phyloP scores from a whole-genome alignment of 768 basidiomycete species.

The Heimioporus sp. region DNA sequence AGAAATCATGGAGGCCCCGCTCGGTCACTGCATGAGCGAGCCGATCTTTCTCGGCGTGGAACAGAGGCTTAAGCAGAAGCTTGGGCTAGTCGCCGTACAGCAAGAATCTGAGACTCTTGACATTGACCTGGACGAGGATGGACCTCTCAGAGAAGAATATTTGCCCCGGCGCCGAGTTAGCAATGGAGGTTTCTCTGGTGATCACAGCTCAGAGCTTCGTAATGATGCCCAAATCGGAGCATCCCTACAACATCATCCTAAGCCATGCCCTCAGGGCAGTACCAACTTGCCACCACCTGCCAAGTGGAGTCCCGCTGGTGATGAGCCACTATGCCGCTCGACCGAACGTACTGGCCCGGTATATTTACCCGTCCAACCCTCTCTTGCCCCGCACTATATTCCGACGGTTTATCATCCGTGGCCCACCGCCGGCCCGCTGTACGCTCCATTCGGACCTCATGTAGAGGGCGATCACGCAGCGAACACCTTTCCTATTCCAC shows the following conservation, averaged over 20 bases:
- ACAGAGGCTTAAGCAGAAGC: conserved; percentile 53
- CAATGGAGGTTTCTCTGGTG: conserved; percentile 11
- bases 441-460: conserved; percentile 22
- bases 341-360: conserved; percentile 50
- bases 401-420: conserved; percentile 32
- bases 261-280: conserved; percentile 14
- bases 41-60: conserved; percentile 75
- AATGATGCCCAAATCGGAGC: conserved; percentile 1
- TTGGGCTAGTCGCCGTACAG: conserved; percentile 42
- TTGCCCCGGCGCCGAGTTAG: conserved; percentile 61
- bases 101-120: conserved; percentile 53
- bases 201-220: background rate
- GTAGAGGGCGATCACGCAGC: conserved; percentile 13
- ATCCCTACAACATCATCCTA: conserved; percentile 5
- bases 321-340: conserved; percentile 66
- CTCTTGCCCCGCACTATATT: conserved; percentile 37
- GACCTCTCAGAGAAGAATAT: conserved; percentile 79
- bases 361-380: conserved; percentile 64
- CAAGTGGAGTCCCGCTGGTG: conserved; percentile 79
- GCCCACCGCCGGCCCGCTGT: conserved; percentile 11
- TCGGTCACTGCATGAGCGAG: conserved; percentile 34
- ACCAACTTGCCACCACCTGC: conserved; percentile 66
- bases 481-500: conserved; percentile 13
- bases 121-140: conserved; percentile 81
- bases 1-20: conserved; percentile 57